Conservation (phyloP, 2,329 filamentous ascomycete species). For the Pseudopithomyces chartarum region DNA sequence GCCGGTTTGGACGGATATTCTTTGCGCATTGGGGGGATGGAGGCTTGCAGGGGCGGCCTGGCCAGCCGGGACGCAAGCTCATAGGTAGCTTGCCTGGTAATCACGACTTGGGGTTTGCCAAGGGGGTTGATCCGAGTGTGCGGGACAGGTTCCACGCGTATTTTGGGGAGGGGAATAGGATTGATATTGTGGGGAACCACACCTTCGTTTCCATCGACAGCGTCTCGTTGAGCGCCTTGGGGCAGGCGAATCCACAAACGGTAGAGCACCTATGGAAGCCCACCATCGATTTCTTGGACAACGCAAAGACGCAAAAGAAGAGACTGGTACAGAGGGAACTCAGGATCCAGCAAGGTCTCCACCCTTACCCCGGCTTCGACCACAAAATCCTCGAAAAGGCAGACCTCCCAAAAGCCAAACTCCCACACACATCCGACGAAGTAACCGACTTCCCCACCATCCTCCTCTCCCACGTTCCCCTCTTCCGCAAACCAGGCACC, state of each 20-base stretch:
- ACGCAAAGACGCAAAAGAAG: slow-evolving; percentile 67
- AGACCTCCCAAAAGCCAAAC: slow-evolving; percentile 39
- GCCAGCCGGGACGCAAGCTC: slow-evolving; percentile 73
- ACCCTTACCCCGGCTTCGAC: slow-evolving; percentile 59
- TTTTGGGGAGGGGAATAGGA: slow-evolving; percentile 88
- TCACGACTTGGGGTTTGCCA: slow-evolving; percentile 91
- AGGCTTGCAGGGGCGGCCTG: slow-evolving; percentile 59
- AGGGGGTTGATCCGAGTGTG: slow-evolving; percentile 79
- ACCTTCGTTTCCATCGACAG: slow-evolving; percentile 91
- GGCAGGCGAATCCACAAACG: slow-evolving; percentile 57
- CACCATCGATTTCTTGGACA: slow-evolving; percentile 74
- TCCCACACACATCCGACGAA: slow-evolving; percentile 45
- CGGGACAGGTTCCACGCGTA: slow-evolving; percentile 83
- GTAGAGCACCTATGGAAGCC: slow-evolving; percentile 73
- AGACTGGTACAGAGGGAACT: slow-evolving; percentile 73
- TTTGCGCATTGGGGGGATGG: slow-evolving; percentile 69
- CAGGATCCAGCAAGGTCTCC: slow-evolving; percentile 65
- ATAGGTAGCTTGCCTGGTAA: slow-evolving; percentile 90
- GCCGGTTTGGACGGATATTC: slow-evolving; percentile 85
- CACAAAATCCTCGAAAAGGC: slow-evolving; percentile 65
- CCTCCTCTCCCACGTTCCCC: slow-evolving; percentile 86
- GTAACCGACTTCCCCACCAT: slow-evolving; percentile 80
- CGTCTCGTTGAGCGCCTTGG: slow-evolving; percentile 81
- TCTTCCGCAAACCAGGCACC: slow-evolving; percentile 81
- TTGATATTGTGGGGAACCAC: slow-evolving; percentile 93